Percentiles rank a stretch among this genome's conserved stretches.
phyloP scores from a whole-genome alignment of 129 eudicot genomes.

The Pittosporum tobira region DNA sequence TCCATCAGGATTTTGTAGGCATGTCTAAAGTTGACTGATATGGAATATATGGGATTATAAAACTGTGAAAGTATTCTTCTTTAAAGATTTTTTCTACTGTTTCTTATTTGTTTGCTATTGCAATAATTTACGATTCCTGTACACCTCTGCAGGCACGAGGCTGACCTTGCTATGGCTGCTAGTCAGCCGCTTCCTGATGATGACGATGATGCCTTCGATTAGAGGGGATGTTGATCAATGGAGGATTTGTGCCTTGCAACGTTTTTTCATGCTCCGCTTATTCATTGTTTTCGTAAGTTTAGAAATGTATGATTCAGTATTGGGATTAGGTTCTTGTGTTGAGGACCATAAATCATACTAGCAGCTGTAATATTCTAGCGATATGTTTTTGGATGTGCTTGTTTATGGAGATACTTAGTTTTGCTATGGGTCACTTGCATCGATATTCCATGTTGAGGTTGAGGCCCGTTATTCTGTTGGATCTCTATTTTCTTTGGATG shows the following conservation, averaged over 20 bases:
- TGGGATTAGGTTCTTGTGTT: background rate
- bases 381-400: background rate
- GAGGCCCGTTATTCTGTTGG: background rate
- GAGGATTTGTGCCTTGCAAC: background rate
- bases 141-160: slow-evolving; percentile 20
- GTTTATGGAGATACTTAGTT: background rate
- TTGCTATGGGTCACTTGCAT: background rate
- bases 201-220: slow-evolving; percentile 24
- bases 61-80: background rate
- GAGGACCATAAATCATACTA: background rate
- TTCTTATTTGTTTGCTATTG: background rate
- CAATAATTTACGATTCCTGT: background rate
- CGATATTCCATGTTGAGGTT: background rate
- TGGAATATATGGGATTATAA: too few relatives aligned
- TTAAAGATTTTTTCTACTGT: background rate
- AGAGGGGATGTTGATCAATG: background rate
- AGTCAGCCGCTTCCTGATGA: slow-evolving; percentile 26
- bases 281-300: background rate
- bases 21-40: too few relatives aligned
- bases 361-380: background rate
- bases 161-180: background rate
- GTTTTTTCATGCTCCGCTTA: background rate
- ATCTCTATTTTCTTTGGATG: too few relatives aligned
- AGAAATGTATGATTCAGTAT: background rate
- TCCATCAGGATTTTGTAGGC: too few relatives aligned